Conservation (phyloP, 768 basidiomycete genomes). For the Glaciozyma antarctica region DNA sequence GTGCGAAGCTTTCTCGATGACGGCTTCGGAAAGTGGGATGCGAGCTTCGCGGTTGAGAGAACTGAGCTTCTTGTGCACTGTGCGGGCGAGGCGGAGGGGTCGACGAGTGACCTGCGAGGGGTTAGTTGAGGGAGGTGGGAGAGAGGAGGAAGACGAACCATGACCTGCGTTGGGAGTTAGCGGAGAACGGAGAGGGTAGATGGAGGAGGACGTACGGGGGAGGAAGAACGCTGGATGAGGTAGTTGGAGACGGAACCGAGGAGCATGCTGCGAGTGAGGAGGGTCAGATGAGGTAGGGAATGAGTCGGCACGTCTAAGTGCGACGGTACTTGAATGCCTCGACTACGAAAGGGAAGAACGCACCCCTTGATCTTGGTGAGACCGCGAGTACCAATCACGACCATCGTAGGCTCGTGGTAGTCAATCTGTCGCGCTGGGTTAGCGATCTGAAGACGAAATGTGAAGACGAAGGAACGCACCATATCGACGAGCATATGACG, state of each 20-base stretch:
- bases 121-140: neutral
- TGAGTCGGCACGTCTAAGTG: too few relatives aligned
- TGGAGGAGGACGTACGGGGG: slow-evolving; percentile 10
- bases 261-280: slow-evolving; percentile 21
- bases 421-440: slow-evolving; percentile 22
- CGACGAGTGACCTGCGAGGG: slow-evolving; percentile 30
- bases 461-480: neutral
- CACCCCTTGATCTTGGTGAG: slow-evolving; percentile 33
- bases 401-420: slow-evolving; percentile 35
- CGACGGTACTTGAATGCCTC: too few relatives aligned
- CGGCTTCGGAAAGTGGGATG: slow-evolving; percentile 25
- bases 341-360: neutral
- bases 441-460: neutral
- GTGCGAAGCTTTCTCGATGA: slow-evolving; percentile 31
- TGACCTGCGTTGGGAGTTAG: neutral
- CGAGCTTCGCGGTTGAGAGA: slow-evolving; percentile 28
- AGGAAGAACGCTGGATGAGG: slow-evolving; percentile 28
- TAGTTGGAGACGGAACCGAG: slow-evolving; percentile 34
- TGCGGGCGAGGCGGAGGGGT: slow-evolving; percentile 25
- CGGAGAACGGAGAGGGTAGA: neutral
- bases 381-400: slow-evolving; percentile 35
- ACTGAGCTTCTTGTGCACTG: slow-evolving; percentile 24
- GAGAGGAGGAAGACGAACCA: neutral
- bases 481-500: slow-evolving; percentile 37
- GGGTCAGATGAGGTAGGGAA: neutral